Evolutionary conservation across 2,329 filamentous ascomycete genomes (phyloP).

Genomic region (Diplodia scrobiculata): DNA sequence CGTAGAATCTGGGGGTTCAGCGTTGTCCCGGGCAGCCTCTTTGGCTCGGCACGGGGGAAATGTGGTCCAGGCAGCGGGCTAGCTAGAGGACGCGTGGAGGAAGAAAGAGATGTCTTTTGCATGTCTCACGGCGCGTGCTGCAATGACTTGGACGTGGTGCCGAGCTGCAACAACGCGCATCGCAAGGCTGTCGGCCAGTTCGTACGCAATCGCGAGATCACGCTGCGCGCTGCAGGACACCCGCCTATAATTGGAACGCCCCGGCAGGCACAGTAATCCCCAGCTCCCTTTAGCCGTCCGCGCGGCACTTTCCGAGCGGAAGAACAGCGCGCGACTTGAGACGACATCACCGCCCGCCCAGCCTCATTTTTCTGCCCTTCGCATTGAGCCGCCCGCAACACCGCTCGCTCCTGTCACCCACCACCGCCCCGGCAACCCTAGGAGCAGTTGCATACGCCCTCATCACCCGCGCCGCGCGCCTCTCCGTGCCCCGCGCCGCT

Average conservation of each 20-base stretch:
- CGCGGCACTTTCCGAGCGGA: constrained; percentile 24
- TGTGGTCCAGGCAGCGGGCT: neutral
- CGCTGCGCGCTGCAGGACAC: constrained; percentile 4
- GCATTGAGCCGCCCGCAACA: constrained; percentile 24
- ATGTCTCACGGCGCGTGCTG: constrained; percentile 2
- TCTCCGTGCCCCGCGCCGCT: constrained; percentile 21
- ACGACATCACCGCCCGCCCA: constrained; percentile 25
- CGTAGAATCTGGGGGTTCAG: too few species aligned
- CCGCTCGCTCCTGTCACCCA: constrained; percentile 2
- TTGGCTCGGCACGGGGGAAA: neutral
- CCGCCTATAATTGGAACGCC: constrained; percentile 14
- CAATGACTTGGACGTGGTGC: neutral
- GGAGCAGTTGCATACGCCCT: neutral
- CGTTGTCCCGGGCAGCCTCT: neutral
- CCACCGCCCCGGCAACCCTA: neutral
- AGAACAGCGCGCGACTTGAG: neutral
- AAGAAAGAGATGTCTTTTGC: neutral
- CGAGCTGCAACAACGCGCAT: constrained; percentile 19
- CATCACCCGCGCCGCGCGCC: neutral
- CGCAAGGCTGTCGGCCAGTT: constrained; percentile 7
- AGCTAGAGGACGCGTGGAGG: constrained; percentile 1
- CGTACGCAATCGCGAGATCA: neutral
- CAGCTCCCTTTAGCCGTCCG: constrained; percentile 13
- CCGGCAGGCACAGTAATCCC: constrained; percentile 3
- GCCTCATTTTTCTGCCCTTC: constrained; percentile 27